Evolutionary conservation across 257 asterid species (phyloP).

Genomic region (Ligustrum vulgare): DNA sequence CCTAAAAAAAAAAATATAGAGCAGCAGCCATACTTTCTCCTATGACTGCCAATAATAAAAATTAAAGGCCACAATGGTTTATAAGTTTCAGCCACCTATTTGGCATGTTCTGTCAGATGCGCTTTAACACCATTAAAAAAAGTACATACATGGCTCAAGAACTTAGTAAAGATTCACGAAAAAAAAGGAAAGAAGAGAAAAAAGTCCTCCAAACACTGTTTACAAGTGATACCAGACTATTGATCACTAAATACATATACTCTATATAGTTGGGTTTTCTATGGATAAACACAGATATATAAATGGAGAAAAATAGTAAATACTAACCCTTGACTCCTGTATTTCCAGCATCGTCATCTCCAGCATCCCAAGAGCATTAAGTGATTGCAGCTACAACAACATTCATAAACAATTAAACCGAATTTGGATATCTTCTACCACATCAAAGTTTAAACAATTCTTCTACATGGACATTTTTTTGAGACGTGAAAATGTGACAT

Average conservation of each 20-base stretch:
- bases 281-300: neutral
- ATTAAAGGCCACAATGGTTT: neutral
- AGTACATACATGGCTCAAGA: neutral
- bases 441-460: neutral
- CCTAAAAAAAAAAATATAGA: too few species aligned
- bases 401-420: conserved; percentile 14
- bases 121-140: neutral
- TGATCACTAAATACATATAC: neutral
- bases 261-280: conserved; percentile 9
- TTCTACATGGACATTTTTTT: too few species aligned
- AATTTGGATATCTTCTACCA: conserved; percentile 8
- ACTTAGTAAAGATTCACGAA: neutral
- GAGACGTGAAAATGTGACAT: too few species aligned
- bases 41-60: neutral
- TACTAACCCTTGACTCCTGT: conserved; percentile 52
- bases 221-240: neutral
- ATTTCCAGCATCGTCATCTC: conserved; percentile 50
- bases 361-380: conserved; percentile 61
- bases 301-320: conserved; percentile 2
- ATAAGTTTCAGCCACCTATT: neutral
- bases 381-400: conserved; percentile 77
- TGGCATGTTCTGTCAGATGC: neutral
- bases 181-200: neutral
- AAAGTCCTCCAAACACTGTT: neutral
- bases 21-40: neutral